These are phyloP conservation scores for Trametes coccinea DNA, from an alignment of 768 basidiomycete genomes.

Conservation along the genomic window DNA sequence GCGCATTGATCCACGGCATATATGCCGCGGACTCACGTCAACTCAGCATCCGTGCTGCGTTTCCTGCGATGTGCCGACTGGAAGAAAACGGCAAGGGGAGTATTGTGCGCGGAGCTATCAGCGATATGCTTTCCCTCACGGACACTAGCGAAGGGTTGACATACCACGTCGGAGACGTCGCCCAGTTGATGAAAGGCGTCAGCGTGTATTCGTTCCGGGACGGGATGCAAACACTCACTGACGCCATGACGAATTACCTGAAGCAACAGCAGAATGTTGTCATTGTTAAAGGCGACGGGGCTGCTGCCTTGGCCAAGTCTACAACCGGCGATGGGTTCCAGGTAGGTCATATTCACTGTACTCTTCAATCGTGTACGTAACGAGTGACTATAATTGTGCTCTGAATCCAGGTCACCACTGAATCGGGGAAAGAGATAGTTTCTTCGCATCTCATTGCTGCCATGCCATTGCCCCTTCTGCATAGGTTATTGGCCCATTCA, in stretches of 20 bases:
- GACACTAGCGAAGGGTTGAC: constrained; percentile 19
- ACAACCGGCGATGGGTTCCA: constrained; percentile 30
- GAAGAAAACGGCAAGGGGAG: constrained; percentile 71
- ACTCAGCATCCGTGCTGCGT: constrained; percentile 75
- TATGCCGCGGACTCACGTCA: constrained; percentile 83
- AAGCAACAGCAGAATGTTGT: constrained; percentile 54
- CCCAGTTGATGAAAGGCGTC: constrained; percentile 50
- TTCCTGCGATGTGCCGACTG: constrained; percentile 70
- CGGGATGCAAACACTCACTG: constrained; percentile 70
- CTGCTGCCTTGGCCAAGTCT: constrained; percentile 36
- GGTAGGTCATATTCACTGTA: neutral
- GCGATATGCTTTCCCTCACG: constrained; percentile 16
- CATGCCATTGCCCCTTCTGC: constrained; percentile 60
- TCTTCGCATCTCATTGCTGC: constrained; percentile 78
- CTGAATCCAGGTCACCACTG: constrained; percentile 35
- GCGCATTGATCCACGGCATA: constrained; percentile 86
- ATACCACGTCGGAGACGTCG: constrained; percentile 53
- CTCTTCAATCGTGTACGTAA: no score
- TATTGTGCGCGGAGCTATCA: constrained; percentile 59
- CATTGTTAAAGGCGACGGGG: constrained; percentile 46
- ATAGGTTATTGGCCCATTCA: constrained; percentile 9
- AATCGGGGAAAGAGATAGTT: constrained; percentile 35
- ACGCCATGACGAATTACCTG: constrained; percentile 53
- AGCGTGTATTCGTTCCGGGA: constrained; percentile 82
- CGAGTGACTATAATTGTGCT: neutral